phyloP scores from a whole-genome alignment of 352 stramenopile genomes.

The Globisporangium canariense region DNA sequence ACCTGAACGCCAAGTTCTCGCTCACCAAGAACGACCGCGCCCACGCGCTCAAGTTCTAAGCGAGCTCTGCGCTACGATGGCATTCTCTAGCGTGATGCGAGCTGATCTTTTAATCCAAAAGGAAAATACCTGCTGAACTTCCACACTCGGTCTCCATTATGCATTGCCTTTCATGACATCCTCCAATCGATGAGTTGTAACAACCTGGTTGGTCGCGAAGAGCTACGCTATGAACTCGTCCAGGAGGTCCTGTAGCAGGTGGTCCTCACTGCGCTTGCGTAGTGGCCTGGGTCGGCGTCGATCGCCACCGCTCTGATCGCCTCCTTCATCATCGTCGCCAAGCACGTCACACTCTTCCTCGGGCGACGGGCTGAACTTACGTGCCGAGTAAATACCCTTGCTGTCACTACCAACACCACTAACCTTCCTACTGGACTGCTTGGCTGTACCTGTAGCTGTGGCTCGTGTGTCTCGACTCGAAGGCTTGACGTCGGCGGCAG shows the following conservation, averaged over 20 bases:
- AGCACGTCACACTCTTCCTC: constrained; percentile 27
- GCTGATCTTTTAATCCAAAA: constrained; percentile 18
- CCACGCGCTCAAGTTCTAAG: constrained; percentile 99
- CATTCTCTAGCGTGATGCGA: constrained; percentile 19
- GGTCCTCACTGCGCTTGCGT: constrained; percentile 29
- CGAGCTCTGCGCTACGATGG: constrained; percentile 17
- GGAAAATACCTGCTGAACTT: constrained; percentile 61
- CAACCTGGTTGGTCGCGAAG: background rate
- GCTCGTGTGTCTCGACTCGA: constrained; percentile 1
- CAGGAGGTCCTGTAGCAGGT: constrained; percentile 65
- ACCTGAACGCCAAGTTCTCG: constrained; percentile 98
- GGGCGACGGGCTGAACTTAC: constrained; percentile 31
- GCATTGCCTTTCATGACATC: background rate
- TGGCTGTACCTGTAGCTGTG: background rate
- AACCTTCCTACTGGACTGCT: background rate
- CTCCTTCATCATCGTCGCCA: constrained; percentile 16
- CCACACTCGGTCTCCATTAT: background rate
- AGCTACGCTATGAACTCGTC: constrained; percentile 55
- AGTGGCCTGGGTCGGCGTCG: background rate
- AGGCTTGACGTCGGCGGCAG: constrained; percentile 19
- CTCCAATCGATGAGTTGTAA: background rate
- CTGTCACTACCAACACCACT: background rate
- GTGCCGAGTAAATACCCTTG: constrained; percentile 24
- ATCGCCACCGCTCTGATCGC: background rate
- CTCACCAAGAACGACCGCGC: constrained; percentile 96